Evolutionary conservation across 179 eudicot species (phyloP), one percentile per base, ranked within the genome.

Genomic region (Beta macrorhiza): DNA sequence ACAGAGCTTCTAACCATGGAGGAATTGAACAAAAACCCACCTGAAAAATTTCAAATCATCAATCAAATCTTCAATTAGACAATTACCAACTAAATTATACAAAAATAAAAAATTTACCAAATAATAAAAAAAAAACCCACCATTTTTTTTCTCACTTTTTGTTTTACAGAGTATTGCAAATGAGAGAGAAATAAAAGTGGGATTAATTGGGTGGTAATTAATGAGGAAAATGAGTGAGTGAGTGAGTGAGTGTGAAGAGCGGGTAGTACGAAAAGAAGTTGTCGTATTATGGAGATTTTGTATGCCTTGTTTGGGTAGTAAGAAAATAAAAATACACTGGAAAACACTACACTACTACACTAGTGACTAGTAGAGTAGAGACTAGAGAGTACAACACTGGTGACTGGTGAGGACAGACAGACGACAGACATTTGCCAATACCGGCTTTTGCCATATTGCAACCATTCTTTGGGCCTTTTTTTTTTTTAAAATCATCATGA

Each of bases 1-100:
- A 42, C 45, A 91, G 83, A 11, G 82, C 82, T 82, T 86, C 74
- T 67, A 90, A 74, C 91, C 91, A 88, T 61, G 51, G 68, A 12
- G 90, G 90, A 78, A 83, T 80, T 62, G 85, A 78, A 64, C 71
- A 53, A 44, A 78, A 42, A 32, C 88, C 89, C 79, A 87, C 85
- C 92, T 88, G 86, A 59, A 56, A 1, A 79, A 3, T 56, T 17
- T 11, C 45, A 70, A 11, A 10, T 8, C 4, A 32, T 9, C 6
- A 68, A 69, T 52, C n/a, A 17, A 19, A 1, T 5, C 25, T 3
- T 17, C 13, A 65, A 5, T n/a, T n/a, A n/a, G n/a, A n/a, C n/a
- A n/a, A n/a, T 25, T 8, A 25, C 25, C 0, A 49, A 25, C 8
- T 10, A 19, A 17, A 70, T 70, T 20, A 45, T 49, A 2, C 42